These are phyloP conservation scores for Cladophialophora psammophila DNA, from an alignment of 2,329 filamentous ascomycete species.

Conservation along the genomic window DNA sequence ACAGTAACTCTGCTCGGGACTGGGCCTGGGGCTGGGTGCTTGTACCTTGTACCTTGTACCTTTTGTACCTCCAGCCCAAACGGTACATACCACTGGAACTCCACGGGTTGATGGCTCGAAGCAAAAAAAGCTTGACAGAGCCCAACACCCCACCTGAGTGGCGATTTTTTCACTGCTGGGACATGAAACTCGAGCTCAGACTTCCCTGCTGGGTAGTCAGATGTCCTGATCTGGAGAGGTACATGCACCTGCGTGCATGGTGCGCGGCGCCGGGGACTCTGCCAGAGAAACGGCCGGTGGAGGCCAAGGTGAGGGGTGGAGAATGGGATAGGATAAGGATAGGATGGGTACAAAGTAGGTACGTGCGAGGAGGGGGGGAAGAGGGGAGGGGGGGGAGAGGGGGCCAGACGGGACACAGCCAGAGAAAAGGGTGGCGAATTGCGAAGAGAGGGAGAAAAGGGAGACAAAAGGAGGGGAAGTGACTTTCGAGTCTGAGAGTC, in stretches of 20 bases:
- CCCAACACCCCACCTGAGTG: slow-evolving; percentile 28
- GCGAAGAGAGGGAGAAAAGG: slow-evolving; percentile 17
- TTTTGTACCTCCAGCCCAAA: no score
- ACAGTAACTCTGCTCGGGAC: no score
- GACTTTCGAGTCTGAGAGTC: neutral
- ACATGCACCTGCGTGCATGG: slow-evolving; percentile 20
- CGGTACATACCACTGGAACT: no score
- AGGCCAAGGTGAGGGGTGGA: neutral
- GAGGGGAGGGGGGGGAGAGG: neutral
- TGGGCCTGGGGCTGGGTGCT: no score
- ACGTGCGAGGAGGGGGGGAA: neutral
- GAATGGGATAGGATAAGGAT: slow-evolving; percentile 12
- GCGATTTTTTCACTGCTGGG: slow-evolving; percentile 33
- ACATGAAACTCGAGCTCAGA: slow-evolving; percentile 22
- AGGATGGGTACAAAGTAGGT: neutral
- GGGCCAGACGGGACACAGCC: neutral
- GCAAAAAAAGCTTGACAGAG: slow-evolving; percentile 6
- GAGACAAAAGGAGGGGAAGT: neutral
- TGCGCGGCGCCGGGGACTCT: neutral
- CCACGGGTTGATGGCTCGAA: neutral
- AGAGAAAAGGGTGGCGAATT: slow-evolving; percentile 25
- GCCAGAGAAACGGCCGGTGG: neutral
- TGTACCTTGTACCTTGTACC: no score
- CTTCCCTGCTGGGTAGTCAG: slow-evolving; percentile 28
- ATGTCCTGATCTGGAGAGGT: slow-evolving; percentile 23